Base-by-base conservation (phyloP, 2,329 filamentous ascomycete species). In the Arthrobotrys conoides region DNA sequence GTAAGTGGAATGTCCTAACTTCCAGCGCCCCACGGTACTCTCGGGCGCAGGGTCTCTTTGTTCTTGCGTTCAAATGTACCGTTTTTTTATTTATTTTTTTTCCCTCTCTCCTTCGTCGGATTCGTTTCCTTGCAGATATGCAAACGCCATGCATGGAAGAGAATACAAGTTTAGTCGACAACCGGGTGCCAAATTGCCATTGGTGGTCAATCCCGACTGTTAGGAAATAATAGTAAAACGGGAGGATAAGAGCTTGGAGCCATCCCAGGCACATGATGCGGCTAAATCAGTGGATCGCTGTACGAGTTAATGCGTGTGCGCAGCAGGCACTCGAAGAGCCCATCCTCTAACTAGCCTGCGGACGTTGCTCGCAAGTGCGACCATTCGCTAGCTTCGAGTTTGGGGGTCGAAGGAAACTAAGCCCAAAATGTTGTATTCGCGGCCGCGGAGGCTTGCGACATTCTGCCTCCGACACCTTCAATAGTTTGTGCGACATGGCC, bases 321-420 rank as follows among this genome's bases (percentile, higher is more conserved):
- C 46, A 46, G 41, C 59, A 51, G 30, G 44, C 44, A 46, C 18
- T 46, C n/a, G 18, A 20, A 44, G 38, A n/a, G 3, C 10, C 38
- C 44, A 46, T 46, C 18, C 2, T 36, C 33, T 36, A 44, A 20
- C n/a, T 18, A 8, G 44, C 38, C 38, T 41, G 38, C 14, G 38
- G 38, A 41, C 33, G 33, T 72, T n/a, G 70, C 63, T 72, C 22
- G 70, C 63, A 73, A 20, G 38, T 73, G 70, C 70, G 18, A 73
- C 49, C 14, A 55, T 12, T 36, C 20, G 57, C 57, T 44, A 61
- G 36, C 57, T 61, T 66, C 16, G 16, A 41, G 9, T 51, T 51
- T 24, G 48, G 22, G 18, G 38, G 22, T 63, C 2, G 16, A 18
- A 33, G 24, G 36, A 49, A 33, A 20, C 44, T 46, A 46, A n/a